Evolutionary conservation across 2,329 filamentous ascomycete genomes (phyloP), one percentile per base, ranked within the genome.

Genomic region (Pseudogymnoascus sp.): DNA sequence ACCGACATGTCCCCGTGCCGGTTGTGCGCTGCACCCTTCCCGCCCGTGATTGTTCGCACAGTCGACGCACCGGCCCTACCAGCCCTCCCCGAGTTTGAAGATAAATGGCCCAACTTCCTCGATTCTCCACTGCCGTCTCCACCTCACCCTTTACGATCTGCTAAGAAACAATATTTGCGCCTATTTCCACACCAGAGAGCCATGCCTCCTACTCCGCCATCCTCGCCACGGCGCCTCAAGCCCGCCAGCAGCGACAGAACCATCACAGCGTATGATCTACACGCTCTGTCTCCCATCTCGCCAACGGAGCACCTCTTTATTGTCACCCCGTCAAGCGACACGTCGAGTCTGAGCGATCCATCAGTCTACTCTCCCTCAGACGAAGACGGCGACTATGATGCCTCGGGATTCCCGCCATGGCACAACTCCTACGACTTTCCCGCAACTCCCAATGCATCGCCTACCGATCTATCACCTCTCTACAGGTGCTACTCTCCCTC

Each of bases 1-100:
- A 52, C 45, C 45, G 45, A 52, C 25, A 52, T 52, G 45, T 30
- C 45, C 45, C 45, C 45, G 45, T 52, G 45, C 45, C 45, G 45
- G 45, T 52, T 52, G 45, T 52, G 45, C 45, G 45, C 25, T 12
- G 45, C 45, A 30, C 25, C 45, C 45, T 30, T 52, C 45, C 25
- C 45, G 45, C 45, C 45, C 45, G 45, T 52, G 45, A 52, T 52
- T 52, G 45, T 52, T 52, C 45, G 45, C 25, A 33, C 19, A 52
- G 45, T 52, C 45, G 45, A 33, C 25, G 45, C 45, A 52, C 45
- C 45, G n/a, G n/a, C 45, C 25, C 25, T 52, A 16, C 25, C 45
- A 30, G 45, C 45, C 14, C 45, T 52, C 25, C 45, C 45, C 25
- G 45, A 52, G 9, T 52, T 52, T 19, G 45, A 52, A 14, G 45